Conservation (phyloP, 495 filamentous ascomycete species). For the Daldinia grandis region DNA sequence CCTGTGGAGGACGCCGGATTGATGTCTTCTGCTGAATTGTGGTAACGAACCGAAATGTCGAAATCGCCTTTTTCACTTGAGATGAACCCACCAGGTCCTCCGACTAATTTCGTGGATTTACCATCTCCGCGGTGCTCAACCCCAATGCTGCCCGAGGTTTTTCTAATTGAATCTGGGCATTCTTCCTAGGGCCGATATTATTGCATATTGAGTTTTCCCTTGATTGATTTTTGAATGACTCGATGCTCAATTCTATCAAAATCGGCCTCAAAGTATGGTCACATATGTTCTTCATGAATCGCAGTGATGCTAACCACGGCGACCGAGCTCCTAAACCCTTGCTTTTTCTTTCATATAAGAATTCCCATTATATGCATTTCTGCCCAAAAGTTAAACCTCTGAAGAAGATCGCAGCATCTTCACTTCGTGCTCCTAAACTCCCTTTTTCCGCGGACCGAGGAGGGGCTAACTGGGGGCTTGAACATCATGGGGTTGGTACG, state of each 20-base stretch:
- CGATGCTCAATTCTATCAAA: background rate
- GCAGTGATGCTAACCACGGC: background rate
- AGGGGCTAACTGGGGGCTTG: background rate
- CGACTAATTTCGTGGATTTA: constrained; percentile 34
- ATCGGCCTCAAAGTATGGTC: background rate
- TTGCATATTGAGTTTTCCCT: constrained; percentile 5
- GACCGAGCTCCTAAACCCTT: background rate
- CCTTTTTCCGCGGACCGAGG: background rate
- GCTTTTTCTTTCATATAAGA: background rate
- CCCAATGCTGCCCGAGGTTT: constrained; percentile 3
- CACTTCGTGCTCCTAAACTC: background rate
- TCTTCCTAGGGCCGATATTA: background rate
- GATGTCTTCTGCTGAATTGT: constrained; percentile 5
- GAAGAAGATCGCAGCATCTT: constrained; percentile 1
- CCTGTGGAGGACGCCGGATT: constrained; percentile 25
- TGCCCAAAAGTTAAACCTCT: background rate
- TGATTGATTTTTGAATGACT: constrained; percentile 1
- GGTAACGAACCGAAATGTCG: constrained; percentile 20
- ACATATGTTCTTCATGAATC: background rate
- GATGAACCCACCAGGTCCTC: constrained; percentile 26
- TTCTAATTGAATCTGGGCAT: constrained; percentile 9
- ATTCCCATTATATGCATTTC: background rate
- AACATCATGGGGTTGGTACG: background rate
- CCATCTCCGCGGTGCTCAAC: constrained; percentile 36
- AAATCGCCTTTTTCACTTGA: background rate